Evolutionary conservation across 192 early-diverging fungal species (phyloP).

Genomic region (Obelidium mucronatum): DNA sequence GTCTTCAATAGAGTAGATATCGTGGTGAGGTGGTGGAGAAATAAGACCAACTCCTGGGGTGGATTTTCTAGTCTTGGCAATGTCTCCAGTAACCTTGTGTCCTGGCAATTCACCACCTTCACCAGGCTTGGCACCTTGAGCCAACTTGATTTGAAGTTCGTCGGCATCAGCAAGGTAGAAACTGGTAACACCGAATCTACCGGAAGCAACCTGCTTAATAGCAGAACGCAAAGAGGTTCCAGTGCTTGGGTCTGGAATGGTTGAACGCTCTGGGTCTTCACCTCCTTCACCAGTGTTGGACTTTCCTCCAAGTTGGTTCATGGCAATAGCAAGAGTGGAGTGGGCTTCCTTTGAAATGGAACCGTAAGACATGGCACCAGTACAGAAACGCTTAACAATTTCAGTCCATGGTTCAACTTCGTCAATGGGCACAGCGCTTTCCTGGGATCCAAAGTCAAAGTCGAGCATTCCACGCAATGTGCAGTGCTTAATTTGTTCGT

Average conservation of each 20-base stretch:
- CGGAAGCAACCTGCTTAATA: slow-evolving; percentile 99
- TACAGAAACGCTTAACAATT: slow-evolving; percentile 95
- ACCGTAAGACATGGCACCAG: slow-evolving; percentile 98
- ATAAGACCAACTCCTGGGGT: slow-evolving; percentile 96
- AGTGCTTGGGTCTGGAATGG: slow-evolving; percentile 60
- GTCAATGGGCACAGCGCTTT: slow-evolving; percentile 82
- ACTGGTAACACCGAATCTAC: slow-evolving; percentile 96
- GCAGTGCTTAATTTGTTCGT: slow-evolving; percentile 86
- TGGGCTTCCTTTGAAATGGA: slow-evolving; percentile 96
- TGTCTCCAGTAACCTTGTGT: slow-evolving; percentile 61
- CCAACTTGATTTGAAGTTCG: slow-evolving; percentile 99
- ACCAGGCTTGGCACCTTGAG: slow-evolving; percentile 98
- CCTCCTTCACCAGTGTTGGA: slow-evolving; percentile 99
- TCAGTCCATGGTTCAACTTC: slow-evolving; percentile 98
- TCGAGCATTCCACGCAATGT: slow-evolving; percentile 95
- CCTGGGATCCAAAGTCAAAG: slow-evolving; percentile 68
- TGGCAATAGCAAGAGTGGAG: slow-evolving; percentile 88
- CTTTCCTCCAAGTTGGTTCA: slow-evolving; percentile 97
- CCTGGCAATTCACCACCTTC: slow-evolving; percentile 91
- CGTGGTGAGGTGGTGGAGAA: slow-evolving; percentile 98
- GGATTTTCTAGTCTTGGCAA: slow-evolving; percentile 87
- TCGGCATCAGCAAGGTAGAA: slow-evolving; percentile 94
- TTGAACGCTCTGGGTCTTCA: slow-evolving; percentile 89
- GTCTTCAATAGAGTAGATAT: slow-evolving; percentile 99
- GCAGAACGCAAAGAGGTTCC: slow-evolving; percentile 88